Percentiles rank a stretch among this genome's conserved stretches.
Conservation (phyloP, 495 filamentous ascomycete species). For the Cairneyella variabilis region DNA sequence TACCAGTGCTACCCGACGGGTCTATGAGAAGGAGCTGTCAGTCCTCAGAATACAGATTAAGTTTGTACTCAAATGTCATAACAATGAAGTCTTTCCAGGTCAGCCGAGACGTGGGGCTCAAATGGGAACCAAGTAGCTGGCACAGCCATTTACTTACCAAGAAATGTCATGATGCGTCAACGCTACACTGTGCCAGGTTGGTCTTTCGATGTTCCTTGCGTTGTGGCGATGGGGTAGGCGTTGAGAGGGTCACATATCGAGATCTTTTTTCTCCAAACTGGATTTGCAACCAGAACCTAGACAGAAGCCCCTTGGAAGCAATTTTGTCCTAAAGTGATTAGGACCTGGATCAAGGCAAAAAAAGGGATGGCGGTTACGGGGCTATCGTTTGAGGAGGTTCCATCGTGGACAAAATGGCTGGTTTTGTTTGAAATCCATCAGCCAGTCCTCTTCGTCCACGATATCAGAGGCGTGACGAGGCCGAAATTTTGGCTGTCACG, state of each 20-base stretch:
- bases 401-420: slow-evolving; percentile 2
- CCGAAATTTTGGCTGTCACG: slow-evolving; percentile 8
- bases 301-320: neutral
- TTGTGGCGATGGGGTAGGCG: slow-evolving; percentile 13
- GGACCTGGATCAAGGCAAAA: slow-evolving; percentile 6
- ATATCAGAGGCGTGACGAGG: slow-evolving; percentile 5
- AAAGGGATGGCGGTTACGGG: slow-evolving; percentile 15
- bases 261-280: neutral
- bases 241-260: slow-evolving; percentile 13
- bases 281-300: neutral
- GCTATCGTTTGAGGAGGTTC: slow-evolving; percentile 17
- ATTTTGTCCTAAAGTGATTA: neutral
- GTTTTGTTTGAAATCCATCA: neutral
- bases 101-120: slow-evolving; percentile 17
- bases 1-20: too few relatives aligned
- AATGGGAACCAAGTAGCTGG: neutral
- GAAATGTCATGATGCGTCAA: neutral
- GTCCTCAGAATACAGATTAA: too few relatives aligned
- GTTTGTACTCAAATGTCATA: too few relatives aligned
- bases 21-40: too few relatives aligned
- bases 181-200: slow-evolving; percentile 13
- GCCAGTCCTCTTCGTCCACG: slow-evolving; percentile 27
- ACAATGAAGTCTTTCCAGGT: neutral
- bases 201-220: slow-evolving; percentile 17
- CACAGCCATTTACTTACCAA: too few relatives aligned